Conservation (phyloP, 805 yeast genomes). For the Candida ponderosae region DNA sequence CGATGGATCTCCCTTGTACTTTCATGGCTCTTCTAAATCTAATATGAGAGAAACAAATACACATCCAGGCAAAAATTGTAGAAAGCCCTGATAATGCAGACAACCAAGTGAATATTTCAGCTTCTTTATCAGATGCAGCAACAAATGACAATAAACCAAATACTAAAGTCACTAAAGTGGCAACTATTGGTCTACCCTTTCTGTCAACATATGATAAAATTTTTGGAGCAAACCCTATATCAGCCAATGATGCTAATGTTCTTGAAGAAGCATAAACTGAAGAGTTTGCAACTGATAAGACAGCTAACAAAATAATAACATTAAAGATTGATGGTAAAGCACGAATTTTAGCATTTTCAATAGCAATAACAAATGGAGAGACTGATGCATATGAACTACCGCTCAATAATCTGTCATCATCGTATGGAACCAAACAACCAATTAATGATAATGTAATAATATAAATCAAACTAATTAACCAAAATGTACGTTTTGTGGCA, state of each 20-base stretch:
- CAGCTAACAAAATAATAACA: slow-evolving; percentile 61
- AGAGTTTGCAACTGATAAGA: slow-evolving; percentile 67
- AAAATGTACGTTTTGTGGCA: slow-evolving; percentile 66
- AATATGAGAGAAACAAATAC: slow-evolving; percentile 41
- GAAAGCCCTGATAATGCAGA: slow-evolving; percentile 45
- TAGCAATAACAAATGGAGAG: slow-evolving; percentile 71
- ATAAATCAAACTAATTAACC: slow-evolving; percentile 65
- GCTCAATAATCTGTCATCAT: slow-evolving; percentile 39
- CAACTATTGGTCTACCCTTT: slow-evolving; percentile 71
- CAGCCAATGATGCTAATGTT: slow-evolving; percentile 59
- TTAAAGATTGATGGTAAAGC: slow-evolving; percentile 67
- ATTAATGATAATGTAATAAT: slow-evolving; percentile 48
- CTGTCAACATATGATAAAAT: slow-evolving; percentile 64
- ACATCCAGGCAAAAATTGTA: slow-evolving; percentile 46
- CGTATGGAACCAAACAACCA: slow-evolving; percentile 48
- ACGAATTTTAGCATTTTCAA: slow-evolving; percentile 53
- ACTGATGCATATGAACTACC: slow-evolving; percentile 46
- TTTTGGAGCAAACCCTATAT: slow-evolving; percentile 56
- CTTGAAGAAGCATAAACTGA: slow-evolving; percentile 66
- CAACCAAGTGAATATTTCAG: slow-evolving; percentile 47
- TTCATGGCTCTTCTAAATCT: slow-evolving; percentile 50
- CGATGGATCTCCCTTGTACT: slow-evolving; percentile 46
- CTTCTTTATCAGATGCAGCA: slow-evolving; percentile 39
- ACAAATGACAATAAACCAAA: slow-evolving; percentile 54
- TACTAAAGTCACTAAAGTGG: slow-evolving; percentile 44